Evolutionary conservation across 2,329 filamentous ascomycete species (phyloP), one percentile per base, ranked within the genome.

Genomic region (Colletotrichum sp.): DNA sequence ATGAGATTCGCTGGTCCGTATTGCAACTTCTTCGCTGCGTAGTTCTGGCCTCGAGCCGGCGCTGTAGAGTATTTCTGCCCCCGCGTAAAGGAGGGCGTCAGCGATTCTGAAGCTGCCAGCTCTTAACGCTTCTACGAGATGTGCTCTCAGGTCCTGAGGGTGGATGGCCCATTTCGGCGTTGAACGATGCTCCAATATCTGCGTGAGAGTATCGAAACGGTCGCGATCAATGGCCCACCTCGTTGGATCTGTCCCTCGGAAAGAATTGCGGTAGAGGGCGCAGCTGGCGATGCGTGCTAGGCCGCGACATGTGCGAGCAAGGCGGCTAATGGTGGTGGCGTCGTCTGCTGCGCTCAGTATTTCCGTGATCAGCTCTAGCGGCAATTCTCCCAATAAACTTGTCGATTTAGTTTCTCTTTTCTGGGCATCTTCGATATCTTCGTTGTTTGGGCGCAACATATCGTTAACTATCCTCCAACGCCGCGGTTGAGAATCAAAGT

Each of bases 321-420:
- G n/a, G 6, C 44, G 6, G 44, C n/a, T 49, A 10, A 49, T 21
- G 10, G 18, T 49, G n/a, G 44, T 13, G 2, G 44, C n/a, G 10
- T 49, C 44, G 9, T 49, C 44, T 13, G 1, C n/a, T 49, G 44
- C 44, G 6, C n/a, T 49, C n/a, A 49, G 13, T 2, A 49, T 13
- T 21, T 5, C 44, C 10, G n/a, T 21, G 2, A 52, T 21, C 12
- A 52, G 10, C n/a, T 52, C 44, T 1, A 0, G 9, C n/a, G 44
- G 44, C 3, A 52, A 13, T 10, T 21, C 44, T 21, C n/a, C 6
- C n/a, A 52, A 21, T 0, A 3, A 52, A 4, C 2, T 13, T 52
- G 0, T 52, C 2, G 10, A 21, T 3, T 0, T 52, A 13, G 6
- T 21, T 52, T 2, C n/a, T 0, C 6, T n/a, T 8, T 7, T 49